These are phyloP conservation scores for Ochromonas danica DNA, from an alignment of 108 stramenopile genomes.

Conservation along the genomic window DNA sequence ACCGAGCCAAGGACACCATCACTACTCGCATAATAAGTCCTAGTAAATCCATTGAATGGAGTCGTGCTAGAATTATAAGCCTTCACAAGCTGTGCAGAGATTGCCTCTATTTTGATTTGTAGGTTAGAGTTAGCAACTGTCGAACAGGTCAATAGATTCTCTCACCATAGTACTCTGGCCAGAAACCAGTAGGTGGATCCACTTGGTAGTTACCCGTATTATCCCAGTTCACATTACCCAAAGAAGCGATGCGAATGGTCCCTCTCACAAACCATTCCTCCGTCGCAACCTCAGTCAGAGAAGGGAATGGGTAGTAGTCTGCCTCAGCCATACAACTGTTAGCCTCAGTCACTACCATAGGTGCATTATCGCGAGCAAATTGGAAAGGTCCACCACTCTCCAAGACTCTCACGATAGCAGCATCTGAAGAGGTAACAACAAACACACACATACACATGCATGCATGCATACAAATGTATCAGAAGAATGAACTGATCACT, in stretches of 20 bases:
- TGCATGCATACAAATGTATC: too few species aligned
- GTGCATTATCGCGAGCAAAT: background rate
- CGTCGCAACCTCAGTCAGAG: background rate
- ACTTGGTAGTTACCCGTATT: background rate
- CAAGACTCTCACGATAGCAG: background rate
- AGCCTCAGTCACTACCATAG: background rate
- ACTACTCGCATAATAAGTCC: background rate
- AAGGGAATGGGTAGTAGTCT: background rate
- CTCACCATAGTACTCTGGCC: constrained; percentile 1
- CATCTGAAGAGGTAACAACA: background rate
- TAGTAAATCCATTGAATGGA: background rate
- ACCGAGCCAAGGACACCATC: background rate
- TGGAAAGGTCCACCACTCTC: background rate
- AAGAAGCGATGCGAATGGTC: background rate
- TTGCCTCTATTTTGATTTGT: background rate
- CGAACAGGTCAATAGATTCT: background rate
- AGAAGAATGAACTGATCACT: too few species aligned
- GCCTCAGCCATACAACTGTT: background rate
- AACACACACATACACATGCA: too few species aligned
- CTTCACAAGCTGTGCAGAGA: background rate
- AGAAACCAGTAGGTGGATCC: background rate
- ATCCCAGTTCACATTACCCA: background rate
- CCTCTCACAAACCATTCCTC: background rate
- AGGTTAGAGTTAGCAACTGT: too few species aligned
- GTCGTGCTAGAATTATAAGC: background rate